Conservation (phyloP, 1,284 basidiomycete genomes). For the Rhodotorula sp. region DNA sequence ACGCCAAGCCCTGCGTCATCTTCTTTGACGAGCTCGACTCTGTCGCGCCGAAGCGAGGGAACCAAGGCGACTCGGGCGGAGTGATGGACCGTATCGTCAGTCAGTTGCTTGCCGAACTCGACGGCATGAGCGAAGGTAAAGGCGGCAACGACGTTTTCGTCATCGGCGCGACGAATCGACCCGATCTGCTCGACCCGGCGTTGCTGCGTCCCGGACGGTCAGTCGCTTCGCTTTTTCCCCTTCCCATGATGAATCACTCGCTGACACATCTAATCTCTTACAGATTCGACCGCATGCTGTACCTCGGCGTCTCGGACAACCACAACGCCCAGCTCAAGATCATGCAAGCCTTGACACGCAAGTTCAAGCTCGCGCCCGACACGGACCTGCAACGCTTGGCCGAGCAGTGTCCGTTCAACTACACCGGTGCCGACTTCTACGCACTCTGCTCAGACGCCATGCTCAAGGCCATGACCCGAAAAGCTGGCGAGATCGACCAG, state of each 20-base stretch:
- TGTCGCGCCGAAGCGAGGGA: constrained; percentile 54
- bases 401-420: constrained; percentile 82
- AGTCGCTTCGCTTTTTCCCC: not conserved
- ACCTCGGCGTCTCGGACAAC: constrained; percentile 86
- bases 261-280: not conserved
- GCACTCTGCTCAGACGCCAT: constrained; percentile 95
- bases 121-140: constrained; percentile 52
- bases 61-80: constrained; percentile 55
- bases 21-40: constrained; percentile 56
- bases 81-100: constrained; percentile 55
- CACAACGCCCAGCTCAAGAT: constrained; percentile 86
- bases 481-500: constrained; percentile 73
- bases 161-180: constrained; percentile 54
- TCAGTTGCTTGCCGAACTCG: constrained; percentile 53
- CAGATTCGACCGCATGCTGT: constrained; percentile 96
- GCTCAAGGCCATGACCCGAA: constrained; percentile 89
- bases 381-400: constrained; percentile 69
- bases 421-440: constrained; percentile 97
- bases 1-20: constrained; percentile 55
- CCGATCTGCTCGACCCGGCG: constrained; percentile 53
- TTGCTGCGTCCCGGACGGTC: constrained; percentile 52
- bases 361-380: constrained; percentile 76
- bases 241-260: not conserved
- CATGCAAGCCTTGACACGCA: constrained; percentile 84
- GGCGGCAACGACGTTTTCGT: constrained; percentile 53